Evolutionary conservation across 257 asterid species (phyloP).

Genomic region (Jaltomata sinuosa): DNA sequence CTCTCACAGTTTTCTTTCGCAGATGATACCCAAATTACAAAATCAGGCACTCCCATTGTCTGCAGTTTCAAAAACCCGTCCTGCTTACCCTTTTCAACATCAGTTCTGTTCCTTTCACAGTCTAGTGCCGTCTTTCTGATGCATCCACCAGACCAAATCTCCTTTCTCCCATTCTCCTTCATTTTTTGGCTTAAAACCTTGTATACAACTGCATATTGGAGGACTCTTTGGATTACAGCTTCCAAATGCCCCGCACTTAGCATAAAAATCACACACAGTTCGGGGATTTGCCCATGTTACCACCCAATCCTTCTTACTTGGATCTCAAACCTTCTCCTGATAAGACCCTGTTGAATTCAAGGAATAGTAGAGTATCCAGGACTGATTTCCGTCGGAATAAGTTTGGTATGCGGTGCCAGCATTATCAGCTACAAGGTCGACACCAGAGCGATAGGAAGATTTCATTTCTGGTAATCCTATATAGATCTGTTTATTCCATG

Average conservation of each 20-base stretch:
- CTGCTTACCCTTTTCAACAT: background rate
- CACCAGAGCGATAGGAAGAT: background rate
- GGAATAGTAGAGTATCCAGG: background rate
- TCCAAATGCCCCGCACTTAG: slow-evolving; percentile 47
- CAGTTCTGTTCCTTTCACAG: slow-evolving; percentile 18
- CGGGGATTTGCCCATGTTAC: background rate
- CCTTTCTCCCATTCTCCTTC: slow-evolving; percentile 38
- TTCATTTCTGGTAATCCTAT: background rate
- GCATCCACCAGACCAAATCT: slow-evolving; percentile 55
- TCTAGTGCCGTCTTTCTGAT: slow-evolving; percentile 23
- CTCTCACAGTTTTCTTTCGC: slow-evolving; percentile 21
- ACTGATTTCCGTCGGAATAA: background rate
- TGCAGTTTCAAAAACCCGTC: slow-evolving; percentile 37
- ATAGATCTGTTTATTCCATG: background rate
- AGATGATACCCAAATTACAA: slow-evolving; percentile 11
- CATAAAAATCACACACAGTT: slow-evolving; percentile 4
- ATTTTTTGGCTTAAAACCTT: slow-evolving; percentile 35
- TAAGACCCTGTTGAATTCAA: slow-evolving; percentile 9
- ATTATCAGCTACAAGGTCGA: background rate
- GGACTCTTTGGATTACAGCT: slow-evolving; percentile 28
- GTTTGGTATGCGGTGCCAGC: background rate
- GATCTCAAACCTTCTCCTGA: background rate
- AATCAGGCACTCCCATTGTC: slow-evolving; percentile 30
- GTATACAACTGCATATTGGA: slow-evolving; percentile 42
- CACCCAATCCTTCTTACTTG: slow-evolving; percentile 1